Conservation (phyloP, 139 green algal species). For the Chlorella sp. region DNA sequence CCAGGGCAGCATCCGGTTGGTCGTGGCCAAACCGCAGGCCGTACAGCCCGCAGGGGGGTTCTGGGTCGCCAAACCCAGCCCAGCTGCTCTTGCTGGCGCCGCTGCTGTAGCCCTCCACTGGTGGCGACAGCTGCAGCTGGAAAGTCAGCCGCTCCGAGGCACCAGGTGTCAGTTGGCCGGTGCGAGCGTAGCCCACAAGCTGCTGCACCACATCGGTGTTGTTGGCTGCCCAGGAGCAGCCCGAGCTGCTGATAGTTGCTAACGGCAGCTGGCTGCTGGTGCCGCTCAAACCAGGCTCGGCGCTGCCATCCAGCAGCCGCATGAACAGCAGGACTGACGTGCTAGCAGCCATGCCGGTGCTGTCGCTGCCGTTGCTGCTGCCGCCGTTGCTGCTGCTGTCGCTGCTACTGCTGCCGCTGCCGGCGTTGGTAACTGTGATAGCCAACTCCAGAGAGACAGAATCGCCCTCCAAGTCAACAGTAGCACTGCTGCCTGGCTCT, state of each 20-base stretch:
- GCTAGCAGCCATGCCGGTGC: not conserved
- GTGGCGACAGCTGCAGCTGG: not conserved
- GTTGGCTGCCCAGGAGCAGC: not conserved
- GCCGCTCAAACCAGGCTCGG: not conserved
- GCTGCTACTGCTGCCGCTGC: not conserved
- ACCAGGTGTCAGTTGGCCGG: not conserved
- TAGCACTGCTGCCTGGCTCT: too few species aligned
- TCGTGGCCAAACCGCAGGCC: too few species aligned
- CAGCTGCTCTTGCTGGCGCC: too few species aligned
- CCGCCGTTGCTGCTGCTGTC: not conserved
- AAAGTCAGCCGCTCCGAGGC: not conserved
- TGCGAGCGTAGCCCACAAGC: not conserved
- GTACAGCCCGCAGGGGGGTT: too few species aligned
- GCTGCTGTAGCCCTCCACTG: too few species aligned
- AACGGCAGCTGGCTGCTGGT: not conserved
- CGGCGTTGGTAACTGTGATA: not conserved
- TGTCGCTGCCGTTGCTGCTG: not conserved
- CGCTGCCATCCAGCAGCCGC: not conserved
- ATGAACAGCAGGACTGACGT: not conserved
- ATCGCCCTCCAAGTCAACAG: too few species aligned
- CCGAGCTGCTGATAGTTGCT: not conserved
- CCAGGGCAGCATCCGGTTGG: too few species aligned
- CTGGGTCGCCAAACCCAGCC: too few species aligned
- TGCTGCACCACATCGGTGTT: conserved; percentile 1
- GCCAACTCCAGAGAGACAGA: too few species aligned